Percentiles rank a stretch among this genome's conserved stretches.
Conservation (phyloP, 495 filamentous ascomycete genomes). For the Wilcoxina mikolae region DNA sequence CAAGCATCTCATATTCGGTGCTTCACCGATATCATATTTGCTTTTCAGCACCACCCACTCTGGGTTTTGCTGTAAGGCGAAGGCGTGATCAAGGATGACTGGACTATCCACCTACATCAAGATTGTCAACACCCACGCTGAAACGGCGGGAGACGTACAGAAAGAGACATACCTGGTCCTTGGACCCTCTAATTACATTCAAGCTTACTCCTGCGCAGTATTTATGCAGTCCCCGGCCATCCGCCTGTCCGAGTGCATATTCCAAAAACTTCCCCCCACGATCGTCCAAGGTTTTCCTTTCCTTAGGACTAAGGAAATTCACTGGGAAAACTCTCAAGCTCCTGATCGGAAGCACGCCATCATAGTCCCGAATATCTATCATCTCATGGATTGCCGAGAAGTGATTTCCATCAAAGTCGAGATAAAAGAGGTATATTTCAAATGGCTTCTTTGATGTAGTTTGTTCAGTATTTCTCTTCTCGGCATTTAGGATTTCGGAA, state of each 20-base stretch:
- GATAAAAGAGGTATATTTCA: neutral
- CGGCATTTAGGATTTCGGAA: too few relatives aligned
- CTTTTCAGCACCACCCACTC: neutral
- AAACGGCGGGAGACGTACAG: neutral
- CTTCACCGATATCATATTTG: too few relatives aligned
- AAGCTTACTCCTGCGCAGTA: constrained; percentile 1
- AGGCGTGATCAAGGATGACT: neutral
- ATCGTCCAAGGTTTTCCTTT: neutral
- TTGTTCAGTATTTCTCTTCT: neutral
- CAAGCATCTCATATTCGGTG: too few relatives aligned
- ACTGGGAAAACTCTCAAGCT: neutral
- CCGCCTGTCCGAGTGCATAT: neutral
- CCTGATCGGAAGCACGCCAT: neutral
- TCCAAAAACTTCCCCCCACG: neutral
- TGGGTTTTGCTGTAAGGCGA: constrained; percentile 5
- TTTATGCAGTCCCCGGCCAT: neutral
- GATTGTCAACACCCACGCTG: neutral
- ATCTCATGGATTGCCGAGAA: neutral
- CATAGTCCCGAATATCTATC: neutral
- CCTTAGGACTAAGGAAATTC: neutral
- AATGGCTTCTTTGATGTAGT: neutral
- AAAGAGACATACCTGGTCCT: neutral
- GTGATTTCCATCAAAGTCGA: neutral
- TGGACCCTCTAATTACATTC: neutral
- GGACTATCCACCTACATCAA: constrained; percentile 2